A percentile compares a stretch with the other conserved stretches of the same genome.
Evolutionary conservation across 2,329 filamentous ascomycete genomes (phyloP).

Genomic region (Cryphonectria radicalis): DNA sequence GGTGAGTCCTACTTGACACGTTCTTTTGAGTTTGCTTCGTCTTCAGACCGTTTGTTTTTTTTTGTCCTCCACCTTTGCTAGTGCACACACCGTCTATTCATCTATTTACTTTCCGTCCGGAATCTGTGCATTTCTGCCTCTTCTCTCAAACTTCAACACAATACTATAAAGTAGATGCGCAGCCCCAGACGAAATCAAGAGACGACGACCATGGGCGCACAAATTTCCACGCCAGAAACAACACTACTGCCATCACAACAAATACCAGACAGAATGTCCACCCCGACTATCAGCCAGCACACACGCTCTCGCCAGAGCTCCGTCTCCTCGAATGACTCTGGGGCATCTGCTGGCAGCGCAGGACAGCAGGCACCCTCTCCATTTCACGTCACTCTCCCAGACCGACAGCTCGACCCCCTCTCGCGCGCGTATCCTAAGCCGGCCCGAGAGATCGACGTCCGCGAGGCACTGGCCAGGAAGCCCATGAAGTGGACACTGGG

Average conservation of each 20-base stretch:
- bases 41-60: background rate
- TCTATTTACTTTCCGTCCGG: background rate
- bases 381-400: background rate
- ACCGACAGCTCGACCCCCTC: slow-evolving; percentile 39
- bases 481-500: slow-evolving; percentile 47
- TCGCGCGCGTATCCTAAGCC: slow-evolving; percentile 48
- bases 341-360: slow-evolving; percentile 20
- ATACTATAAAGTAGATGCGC: background rate
- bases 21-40: background rate
- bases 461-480: slow-evolving; percentile 48
- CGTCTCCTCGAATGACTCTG: slow-evolving; percentile 27
- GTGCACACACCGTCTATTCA: background rate
- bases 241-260: slow-evolving; percentile 1
- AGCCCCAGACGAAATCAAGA: background rate
- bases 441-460: slow-evolving; percentile 44
- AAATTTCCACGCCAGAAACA: slow-evolving; percentile 13
- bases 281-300: background rate
- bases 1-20: background rate
- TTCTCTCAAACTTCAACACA: background rate
- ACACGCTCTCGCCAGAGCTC: slow-evolving; percentile 26
- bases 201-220: background rate
- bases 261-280: background rate
- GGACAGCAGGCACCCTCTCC: slow-evolving; percentile 16
- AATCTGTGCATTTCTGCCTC: background rate
- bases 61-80: background rate